Evolutionary conservation across 208 protist species (phyloP).

Genomic region (Phytomonas francai): DNA sequence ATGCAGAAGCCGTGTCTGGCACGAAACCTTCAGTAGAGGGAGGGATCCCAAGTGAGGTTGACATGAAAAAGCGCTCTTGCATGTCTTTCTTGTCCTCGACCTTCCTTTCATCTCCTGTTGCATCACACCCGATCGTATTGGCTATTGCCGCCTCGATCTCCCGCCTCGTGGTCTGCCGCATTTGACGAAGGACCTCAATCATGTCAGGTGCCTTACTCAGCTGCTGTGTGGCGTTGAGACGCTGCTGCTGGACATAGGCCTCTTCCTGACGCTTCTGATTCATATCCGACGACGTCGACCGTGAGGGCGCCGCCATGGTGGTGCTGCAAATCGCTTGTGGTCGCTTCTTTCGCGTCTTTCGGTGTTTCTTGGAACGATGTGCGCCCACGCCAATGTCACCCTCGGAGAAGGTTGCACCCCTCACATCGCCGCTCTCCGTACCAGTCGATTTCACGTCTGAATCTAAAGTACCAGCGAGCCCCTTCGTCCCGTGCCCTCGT

Average conservation of each 20-base stretch:
- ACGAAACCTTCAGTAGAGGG: background rate
- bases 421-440: background rate
- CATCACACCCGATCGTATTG: background rate
- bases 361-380: background rate
- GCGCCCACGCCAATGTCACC: background rate
- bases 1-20: background rate
- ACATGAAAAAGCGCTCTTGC: background rate
- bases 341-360: background rate
- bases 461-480: background rate
- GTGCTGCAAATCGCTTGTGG: background rate
- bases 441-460: background rate
- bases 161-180: background rate
- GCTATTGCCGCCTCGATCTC: background rate
- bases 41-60: background rate
- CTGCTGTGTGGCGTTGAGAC: background rate
- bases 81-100: background rate
- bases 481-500: background rate
- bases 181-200: background rate
- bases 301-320: background rate
- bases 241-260: background rate
- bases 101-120: background rate
- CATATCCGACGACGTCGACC: background rate
- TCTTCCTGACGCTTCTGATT: background rate
- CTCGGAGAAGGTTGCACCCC: background rate
- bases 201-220: background rate